Evolutionary conservation across 768 basidiomycete species (phyloP).

Genomic region (Lactarius indigo): DNA sequence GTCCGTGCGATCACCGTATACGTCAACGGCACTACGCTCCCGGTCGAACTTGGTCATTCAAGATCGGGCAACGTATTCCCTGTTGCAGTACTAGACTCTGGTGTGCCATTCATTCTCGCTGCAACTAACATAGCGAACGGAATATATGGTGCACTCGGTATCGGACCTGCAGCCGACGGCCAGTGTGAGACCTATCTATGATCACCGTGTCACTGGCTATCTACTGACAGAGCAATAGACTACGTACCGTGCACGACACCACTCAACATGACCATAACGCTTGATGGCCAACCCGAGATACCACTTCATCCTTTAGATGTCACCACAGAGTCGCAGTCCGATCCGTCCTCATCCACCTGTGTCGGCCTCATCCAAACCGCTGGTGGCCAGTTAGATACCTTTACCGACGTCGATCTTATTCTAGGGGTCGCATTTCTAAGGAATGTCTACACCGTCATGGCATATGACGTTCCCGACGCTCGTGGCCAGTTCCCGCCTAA

Average conservation of each 20-base stretch:
- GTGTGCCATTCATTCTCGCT: conserved; percentile 64
- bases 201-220: not conserved
- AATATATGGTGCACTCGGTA: conserved; percentile 72
- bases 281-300: conserved; percentile 54
- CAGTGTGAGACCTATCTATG: conserved; percentile 47
- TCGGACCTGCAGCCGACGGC: conserved; percentile 56
- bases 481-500: conserved; percentile 44
- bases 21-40: conserved; percentile 40
- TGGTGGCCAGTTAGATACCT: conserved; percentile 38
- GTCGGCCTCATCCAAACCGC: conserved; percentile 65
- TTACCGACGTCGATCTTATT: conserved; percentile 57
- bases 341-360: conserved; percentile 47
- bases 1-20: conserved; percentile 61
- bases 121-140: conserved; percentile 61
- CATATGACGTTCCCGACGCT: conserved; percentile 48
- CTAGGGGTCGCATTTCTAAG: conserved; percentile 78
- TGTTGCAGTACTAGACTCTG: conserved; percentile 69
- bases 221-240: conserved; percentile 41
- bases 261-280: conserved; percentile 66
- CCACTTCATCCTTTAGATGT: conserved; percentile 76
- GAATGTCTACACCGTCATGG: conserved; percentile 75
- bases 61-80: conserved; percentile 44
- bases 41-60: conserved; percentile 41
- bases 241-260: conserved; percentile 71
- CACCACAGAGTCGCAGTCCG: conserved; percentile 44